A percentile compares a stretch with the other conserved stretches of the same genome.
These are phyloP conservation scores for Ophiostoma himal-ulmi DNA, from an alignment of 2,329 filamentous ascomycete genomes.

Conservation along the genomic window DNA sequence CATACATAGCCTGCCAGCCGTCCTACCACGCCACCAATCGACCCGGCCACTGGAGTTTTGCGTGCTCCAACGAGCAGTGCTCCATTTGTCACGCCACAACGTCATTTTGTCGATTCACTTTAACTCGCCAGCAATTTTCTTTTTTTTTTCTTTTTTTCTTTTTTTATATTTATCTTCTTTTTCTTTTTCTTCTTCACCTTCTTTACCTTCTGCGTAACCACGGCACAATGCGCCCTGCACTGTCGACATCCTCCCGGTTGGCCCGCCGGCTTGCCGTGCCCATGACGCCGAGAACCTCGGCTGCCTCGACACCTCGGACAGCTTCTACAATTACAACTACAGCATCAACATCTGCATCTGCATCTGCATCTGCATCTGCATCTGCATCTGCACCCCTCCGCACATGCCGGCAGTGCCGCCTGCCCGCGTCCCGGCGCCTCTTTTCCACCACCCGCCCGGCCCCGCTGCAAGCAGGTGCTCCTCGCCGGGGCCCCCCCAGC, in stretches of 20 bases:
- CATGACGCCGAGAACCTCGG: not conserved
- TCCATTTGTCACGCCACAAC: not conserved
- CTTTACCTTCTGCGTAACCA: too few relatives aligned
- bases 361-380: not conserved
- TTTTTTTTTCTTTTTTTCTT: too few relatives aligned
- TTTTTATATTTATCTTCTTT: too few relatives aligned
- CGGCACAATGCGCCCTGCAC: slow-evolving; percentile 14
- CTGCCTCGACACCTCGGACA: not conserved
- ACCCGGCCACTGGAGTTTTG: not conserved
- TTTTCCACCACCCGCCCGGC: slow-evolving; percentile 3
- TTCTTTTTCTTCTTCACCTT: too few relatives aligned
- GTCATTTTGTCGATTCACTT: not conserved
- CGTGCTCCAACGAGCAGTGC: not conserved
- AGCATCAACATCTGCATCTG: not conserved
- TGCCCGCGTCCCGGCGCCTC: not conserved
- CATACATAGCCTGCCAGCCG: too few relatives aligned
- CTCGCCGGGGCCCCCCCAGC: not conserved
- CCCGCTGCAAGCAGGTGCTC: not conserved
- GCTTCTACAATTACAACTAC: too few relatives aligned
- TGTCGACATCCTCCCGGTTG: slow-evolving; percentile 7
- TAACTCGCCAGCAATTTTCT: not conserved
- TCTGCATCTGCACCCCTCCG: not conserved
- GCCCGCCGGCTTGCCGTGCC: slow-evolving; percentile 12
- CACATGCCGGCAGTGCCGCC: not conserved
- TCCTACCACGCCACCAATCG: not conserved